Conservation (phyloP, 2,329 filamentous ascomycete genomes). For the Scorias spongiosa region DNA sequence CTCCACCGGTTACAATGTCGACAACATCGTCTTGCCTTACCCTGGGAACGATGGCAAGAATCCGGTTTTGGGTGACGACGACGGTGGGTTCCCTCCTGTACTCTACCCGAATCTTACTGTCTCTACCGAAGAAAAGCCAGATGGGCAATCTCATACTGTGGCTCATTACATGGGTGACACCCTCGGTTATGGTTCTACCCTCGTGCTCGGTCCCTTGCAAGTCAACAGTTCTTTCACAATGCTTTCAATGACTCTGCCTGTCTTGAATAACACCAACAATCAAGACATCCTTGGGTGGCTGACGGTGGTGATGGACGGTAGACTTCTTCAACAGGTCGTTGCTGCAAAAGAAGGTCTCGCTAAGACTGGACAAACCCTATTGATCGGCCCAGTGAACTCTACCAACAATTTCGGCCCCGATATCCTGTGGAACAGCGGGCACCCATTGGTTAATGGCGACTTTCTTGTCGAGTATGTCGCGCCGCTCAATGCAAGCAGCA, state of each 20-base stretch:
- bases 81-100: slow-evolving; percentile 51
- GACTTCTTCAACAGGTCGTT: slow-evolving; percentile 46
- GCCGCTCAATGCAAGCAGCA: slow-evolving; percentile 13
- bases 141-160: slow-evolving; percentile 19
- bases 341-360: slow-evolving; percentile 55
- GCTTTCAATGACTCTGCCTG: slow-evolving; percentile 65
- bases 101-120: slow-evolving; percentile 74
- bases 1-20: slow-evolving; percentile 38
- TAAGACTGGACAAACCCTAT: slow-evolving; percentile 50
- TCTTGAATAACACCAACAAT: slow-evolving; percentile 49
- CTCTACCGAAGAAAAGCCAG: slow-evolving; percentile 19
- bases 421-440: slow-evolving; percentile 6
- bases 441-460: slow-evolving; percentile 12
- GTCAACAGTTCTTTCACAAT: slow-evolving; percentile 61
- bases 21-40: slow-evolving; percentile 47
- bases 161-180: slow-evolving; percentile 28
- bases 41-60: slow-evolving; percentile 39
- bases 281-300: slow-evolving; percentile 65
- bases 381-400: slow-evolving; percentile 51
- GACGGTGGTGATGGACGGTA: slow-evolving; percentile 60
- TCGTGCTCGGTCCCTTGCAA: slow-evolving; percentile 63
- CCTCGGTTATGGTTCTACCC: slow-evolving; percentile 33
- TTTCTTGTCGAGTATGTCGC: slow-evolving; percentile 14
- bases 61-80: slow-evolving; percentile 39
- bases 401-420: slow-evolving; percentile 40